Conservation (phyloP, 345 rosid species). For the Eucalyptus erythrocorys region DNA sequence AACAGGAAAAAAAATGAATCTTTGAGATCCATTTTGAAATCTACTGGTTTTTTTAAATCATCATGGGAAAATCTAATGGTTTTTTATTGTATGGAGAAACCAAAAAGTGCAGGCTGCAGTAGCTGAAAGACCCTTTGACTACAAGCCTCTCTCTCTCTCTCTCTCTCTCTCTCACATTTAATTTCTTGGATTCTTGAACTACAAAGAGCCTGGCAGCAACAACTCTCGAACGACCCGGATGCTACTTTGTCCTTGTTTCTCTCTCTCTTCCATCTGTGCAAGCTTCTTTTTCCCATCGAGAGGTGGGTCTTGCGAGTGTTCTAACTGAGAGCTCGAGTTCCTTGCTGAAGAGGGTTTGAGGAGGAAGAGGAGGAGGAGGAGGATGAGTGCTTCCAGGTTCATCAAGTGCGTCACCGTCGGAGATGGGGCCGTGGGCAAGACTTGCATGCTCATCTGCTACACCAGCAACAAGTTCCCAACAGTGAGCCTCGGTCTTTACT, state of each 20-base stretch:
- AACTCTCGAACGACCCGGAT: background rate
- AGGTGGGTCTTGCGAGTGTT: background rate
- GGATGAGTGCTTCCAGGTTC: constrained; percentile 94
- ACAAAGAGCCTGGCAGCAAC: background rate
- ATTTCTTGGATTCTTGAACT: background rate
- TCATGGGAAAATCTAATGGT: background rate
- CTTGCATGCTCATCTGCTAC: constrained; percentile 99
- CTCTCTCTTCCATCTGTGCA: background rate
- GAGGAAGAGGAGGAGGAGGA: constrained; percentile 9
- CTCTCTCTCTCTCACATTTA: background rate
- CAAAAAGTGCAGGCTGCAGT: background rate
- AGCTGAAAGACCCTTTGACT: background rate
- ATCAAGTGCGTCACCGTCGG: constrained; percentile 99
- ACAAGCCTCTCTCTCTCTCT: background rate
- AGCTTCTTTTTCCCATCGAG: background rate
- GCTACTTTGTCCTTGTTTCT: background rate
- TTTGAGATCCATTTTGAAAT: background rate
- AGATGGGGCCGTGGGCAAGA: constrained; percentile 99
- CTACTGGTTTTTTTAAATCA: background rate
- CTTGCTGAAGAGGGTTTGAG: background rate
- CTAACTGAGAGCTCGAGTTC: background rate
- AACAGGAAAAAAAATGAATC: background rate
- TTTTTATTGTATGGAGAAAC: background rate
- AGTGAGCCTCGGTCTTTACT: constrained; percentile 25
- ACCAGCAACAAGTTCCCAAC: constrained; percentile 99